Base-by-base conservation (phyloP, 768 basidiomycete species). In the Kwoniella botswanensis region DNA sequence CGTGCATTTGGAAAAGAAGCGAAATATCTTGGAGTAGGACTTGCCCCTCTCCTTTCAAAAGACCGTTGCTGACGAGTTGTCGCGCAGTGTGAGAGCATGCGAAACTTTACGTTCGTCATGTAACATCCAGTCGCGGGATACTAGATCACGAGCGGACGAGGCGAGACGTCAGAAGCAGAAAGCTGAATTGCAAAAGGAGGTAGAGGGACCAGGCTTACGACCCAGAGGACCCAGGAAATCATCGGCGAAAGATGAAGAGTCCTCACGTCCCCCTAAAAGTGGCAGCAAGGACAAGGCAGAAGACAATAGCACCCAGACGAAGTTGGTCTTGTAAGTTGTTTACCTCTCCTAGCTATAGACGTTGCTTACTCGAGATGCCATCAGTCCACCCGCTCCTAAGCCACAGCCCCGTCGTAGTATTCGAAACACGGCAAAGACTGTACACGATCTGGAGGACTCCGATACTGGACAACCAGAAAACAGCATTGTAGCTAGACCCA, bases 311-410 rank as follows among this genome's bases (percentile, higher is more conserved):
- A 70, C 11, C 17, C 74, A 75, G 59, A 21, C 41, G 11, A 75
- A 66, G 35, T 53, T 74, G 5, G 29, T 46, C 24, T 74, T 74
- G 73, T 74, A 42, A 61, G 73, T 63, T 17, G n/a, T 35, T 18
- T 63, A 12, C 29, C 15, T 15, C n/a, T 5, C n/a, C 35, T 24
- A 13, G 11, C 15, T 17, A 52, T 15, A 4, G 18, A 35, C 5
- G 35, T 35, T 13, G 35, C 35, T 60, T 0, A 60, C 26, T 50
- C 44, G 17, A n/a, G 9, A 1, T 21, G 4, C 4, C 24, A 13
- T 2, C 22, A 61, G 59, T 61, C 59, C 6, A 15, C 29, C 24
- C 2, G 65, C 55, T 12, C 54, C 52, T 18, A 26, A 44, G 56
- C 29, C 17, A 3, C 50, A 46, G 17, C 9, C 17, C 3, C 50